phyloP scores from a whole-genome alignment of 805 yeast species.

The Candida coquimbonensis region DNA sequence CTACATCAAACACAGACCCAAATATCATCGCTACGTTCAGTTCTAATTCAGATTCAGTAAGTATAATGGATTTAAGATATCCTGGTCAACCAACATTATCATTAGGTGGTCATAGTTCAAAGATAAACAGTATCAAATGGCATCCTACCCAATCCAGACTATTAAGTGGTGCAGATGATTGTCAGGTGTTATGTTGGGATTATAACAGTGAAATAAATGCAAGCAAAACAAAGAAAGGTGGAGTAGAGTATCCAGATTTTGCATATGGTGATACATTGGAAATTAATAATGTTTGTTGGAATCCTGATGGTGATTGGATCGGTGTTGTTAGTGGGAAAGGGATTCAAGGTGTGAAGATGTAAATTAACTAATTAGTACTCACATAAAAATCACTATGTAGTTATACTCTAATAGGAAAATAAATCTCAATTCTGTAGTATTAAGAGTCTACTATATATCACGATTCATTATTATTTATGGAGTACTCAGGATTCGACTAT shows the following conservation, averaged over 20 bases:
- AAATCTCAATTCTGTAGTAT: too few species aligned
- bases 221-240: background rate
- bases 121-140: constrained; percentile 76
- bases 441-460: too few species aligned
- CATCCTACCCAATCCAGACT: constrained; percentile 67
- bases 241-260: constrained; percentile 26
- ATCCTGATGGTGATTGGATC: constrained; percentile 68
- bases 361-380: too few species aligned
- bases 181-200: constrained; percentile 71
- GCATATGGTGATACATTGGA: constrained; percentile 62
- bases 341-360: constrained; percentile 26
- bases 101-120: constrained; percentile 58
- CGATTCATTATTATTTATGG: too few species aligned
- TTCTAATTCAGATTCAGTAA: constrained; percentile 55
- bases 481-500: too few species aligned
- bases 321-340: constrained; percentile 45
- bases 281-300: constrained; percentile 74
- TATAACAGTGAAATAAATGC: constrained; percentile 17
- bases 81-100: constrained; percentile 78
- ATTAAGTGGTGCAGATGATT: constrained; percentile 61
- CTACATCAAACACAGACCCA: constrained; percentile 73
- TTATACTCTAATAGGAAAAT: too few species aligned
- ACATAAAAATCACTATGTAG: too few species aligned
- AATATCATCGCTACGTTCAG: constrained; percentile 82
- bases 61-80: constrained; percentile 75